Evolutionary conservation across 1,139 yeast species (phyloP).

Genomic region (Nadsonia starkeyi-henricii): DNA sequence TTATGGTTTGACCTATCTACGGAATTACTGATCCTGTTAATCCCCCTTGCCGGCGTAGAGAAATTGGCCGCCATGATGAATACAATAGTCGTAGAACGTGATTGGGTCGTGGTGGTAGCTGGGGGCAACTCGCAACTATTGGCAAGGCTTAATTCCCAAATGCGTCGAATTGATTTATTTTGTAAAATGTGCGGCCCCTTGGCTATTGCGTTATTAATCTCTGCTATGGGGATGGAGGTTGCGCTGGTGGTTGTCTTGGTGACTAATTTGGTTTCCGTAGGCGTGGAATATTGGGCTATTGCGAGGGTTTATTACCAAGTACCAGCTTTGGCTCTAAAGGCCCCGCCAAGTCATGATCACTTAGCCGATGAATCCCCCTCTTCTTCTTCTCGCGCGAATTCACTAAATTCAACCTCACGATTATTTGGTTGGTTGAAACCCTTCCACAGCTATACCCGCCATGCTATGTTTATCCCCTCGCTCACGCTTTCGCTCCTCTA

Average conservation of each 20-base stretch:
- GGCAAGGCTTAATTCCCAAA: conserved; percentile 20
- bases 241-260: conserved; percentile 17
- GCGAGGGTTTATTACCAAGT: conserved; percentile 20
- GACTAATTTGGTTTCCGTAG: conserved; percentile 19
- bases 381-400: neutral
- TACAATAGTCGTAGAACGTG: conserved; percentile 27
- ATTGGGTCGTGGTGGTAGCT: conserved; percentile 29
- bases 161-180: conserved; percentile 26
- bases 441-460: conserved; percentile 31
- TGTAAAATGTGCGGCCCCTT: conserved; percentile 28
- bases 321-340: conserved; percentile 14
- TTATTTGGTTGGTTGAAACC: conserved; percentile 4
- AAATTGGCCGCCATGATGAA: conserved; percentile 24
- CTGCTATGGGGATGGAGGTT: conserved; percentile 13
- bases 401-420: too few species aligned
- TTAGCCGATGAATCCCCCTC: neutral
- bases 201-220: conserved; percentile 22
- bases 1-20: too few species aligned
- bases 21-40: conserved; percentile 13
- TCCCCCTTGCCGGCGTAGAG: conserved; percentile 24
- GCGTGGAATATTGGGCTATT: conserved; percentile 23
- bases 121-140: conserved; percentile 16
- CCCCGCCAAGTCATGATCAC: neutral
- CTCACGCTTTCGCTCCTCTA: conserved; percentile 24
- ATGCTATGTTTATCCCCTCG: conserved; percentile 37